A percentile compares a stretch with the other conserved stretches of the same genome.
phyloP scores from a whole-genome alignment of 305 asterid genomes.

The Andrographis paniculata region DNA sequence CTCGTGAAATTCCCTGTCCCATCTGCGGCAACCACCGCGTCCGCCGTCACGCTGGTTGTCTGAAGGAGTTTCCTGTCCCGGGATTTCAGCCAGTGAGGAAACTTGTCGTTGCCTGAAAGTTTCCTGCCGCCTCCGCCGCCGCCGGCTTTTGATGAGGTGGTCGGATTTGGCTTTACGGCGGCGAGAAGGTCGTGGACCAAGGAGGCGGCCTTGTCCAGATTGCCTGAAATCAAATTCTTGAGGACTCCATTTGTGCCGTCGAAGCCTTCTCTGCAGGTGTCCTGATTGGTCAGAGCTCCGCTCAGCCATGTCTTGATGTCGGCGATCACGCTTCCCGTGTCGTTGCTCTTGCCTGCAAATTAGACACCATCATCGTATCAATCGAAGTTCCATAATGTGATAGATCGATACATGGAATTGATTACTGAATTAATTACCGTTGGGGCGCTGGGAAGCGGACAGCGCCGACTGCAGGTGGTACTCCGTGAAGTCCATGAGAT shows the following conservation, averaged over 20 bases:
- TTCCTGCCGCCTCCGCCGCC: slow-evolving; percentile 20
- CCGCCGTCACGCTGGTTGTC: slow-evolving; percentile 20
- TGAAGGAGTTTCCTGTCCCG: slow-evolving; percentile 48
- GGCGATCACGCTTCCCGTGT: slow-evolving; percentile 39
- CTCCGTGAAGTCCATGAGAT: slow-evolving; percentile 42
- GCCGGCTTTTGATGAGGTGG: slow-evolving; percentile 9
- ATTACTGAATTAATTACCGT: no score
- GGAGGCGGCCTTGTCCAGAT: slow-evolving; percentile 42
- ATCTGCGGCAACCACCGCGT: slow-evolving; percentile 64
- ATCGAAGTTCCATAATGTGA: neutral
- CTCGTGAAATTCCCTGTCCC: slow-evolving; percentile 53
- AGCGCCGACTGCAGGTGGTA: slow-evolving; percentile 38
- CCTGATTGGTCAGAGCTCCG: slow-evolving; percentile 66
- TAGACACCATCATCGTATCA: neutral
- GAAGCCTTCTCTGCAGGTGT: slow-evolving; percentile 85
- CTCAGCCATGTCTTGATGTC: slow-evolving; percentile 70
- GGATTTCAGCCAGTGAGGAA: slow-evolving; percentile 46
- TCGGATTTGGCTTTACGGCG: slow-evolving; percentile 15
- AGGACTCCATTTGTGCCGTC: slow-evolving; percentile 45
- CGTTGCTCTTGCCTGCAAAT: slow-evolving; percentile 30
- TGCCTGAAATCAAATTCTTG: slow-evolving; percentile 29
- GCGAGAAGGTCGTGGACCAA: slow-evolving; percentile 36
- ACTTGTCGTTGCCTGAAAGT: slow-evolving; percentile 14
- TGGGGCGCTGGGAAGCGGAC: slow-evolving; percentile 25
- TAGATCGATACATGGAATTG: no score